Evolutionary conservation across 2,329 filamentous ascomycete species (phyloP).

Genomic region (Periconia sp.): DNA sequence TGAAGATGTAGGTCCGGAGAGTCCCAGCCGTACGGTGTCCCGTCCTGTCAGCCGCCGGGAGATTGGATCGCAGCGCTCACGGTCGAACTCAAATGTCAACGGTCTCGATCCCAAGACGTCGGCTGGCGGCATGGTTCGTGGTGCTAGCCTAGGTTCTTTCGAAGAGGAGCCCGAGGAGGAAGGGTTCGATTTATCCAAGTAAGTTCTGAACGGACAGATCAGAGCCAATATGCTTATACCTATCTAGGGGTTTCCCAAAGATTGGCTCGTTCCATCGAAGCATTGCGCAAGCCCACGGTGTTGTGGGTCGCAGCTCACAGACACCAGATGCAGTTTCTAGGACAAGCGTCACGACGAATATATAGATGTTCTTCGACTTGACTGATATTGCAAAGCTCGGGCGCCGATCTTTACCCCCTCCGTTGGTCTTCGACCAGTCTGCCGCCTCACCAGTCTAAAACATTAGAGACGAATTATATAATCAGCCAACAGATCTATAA

Average conservation of each 20-base stretch:
- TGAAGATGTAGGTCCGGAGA: constrained; percentile 40
- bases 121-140: constrained; percentile 42
- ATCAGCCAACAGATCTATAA: too few species aligned
- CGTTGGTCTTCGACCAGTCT: too few species aligned
- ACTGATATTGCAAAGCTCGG: too few species aligned
- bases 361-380: too few species aligned
- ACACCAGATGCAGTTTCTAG: neutral
- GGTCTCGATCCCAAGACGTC: constrained; percentile 25
- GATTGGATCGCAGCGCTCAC: constrained; percentile 28
- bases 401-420: too few species aligned
- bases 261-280: constrained; percentile 54
- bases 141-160: constrained; percentile 41
- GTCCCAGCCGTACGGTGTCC: constrained; percentile 41
- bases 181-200: constrained; percentile 58
- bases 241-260: constrained; percentile 54
- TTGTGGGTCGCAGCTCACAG: constrained; percentile 24
- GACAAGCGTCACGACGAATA: constrained; percentile 24
- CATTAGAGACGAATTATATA: too few species aligned
- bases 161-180: constrained; percentile 52
- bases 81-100: constrained; percentile 40
- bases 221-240: constrained; percentile 17
- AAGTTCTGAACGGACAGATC: constrained; percentile 25
- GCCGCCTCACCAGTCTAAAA: too few species aligned
- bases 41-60: constrained; percentile 43
- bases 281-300: constrained; percentile 39